Evolutionary conservation across 2,329 filamentous ascomycete genomes (phyloP), one percentile per base, ranked within the genome.

Genomic region (Alternaria sp.): DNA sequence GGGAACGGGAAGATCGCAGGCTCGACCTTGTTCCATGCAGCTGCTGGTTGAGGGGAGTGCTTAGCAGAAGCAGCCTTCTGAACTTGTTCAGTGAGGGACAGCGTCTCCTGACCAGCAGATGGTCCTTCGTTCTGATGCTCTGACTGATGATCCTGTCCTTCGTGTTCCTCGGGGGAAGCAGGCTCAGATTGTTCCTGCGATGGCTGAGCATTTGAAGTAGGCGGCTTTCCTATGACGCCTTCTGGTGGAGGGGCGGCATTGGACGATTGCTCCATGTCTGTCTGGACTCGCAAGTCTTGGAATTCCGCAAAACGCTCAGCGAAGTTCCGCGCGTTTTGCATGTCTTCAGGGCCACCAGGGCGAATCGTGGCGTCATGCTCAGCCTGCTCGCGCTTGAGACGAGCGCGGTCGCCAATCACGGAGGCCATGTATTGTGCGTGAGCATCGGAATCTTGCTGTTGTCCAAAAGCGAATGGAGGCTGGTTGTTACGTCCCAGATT

Each of bases 61-160:
- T 88, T 87, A 6, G 84, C 83, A 42, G 86, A 86, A 18, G 82
- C 83, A 6, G 93, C 89, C 79, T 93, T 91, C 78, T 94, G 91
- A 0, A 95, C 91, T 78, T 94, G 92, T 76, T 96, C 89, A 5
- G 91, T 93, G 55, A 96, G 81, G 47, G 92, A 93, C 14, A 94
- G 84, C 20, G 83, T 78, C 62, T 88, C 84, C 51, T 82, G 80
- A 36, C 79, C 77, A n/a, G 52, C 44, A 32, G 63, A n/a, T 26
- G 64, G 51, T 22, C 39, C 28, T 14, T 67, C 57, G 2, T 42
- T 54, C 9, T 62, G 61, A 18, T 51, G 20, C 44, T 64, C 61
- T 9, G 38, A 46, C 42, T 36, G 60, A 51, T 74, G 63, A 46
- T 58, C 53, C 42, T 74, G 66, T 58, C 44, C 47, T 3, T 63